These are phyloP conservation scores for Strigomonas culicis DNA, from an alignment of 208 protist species.

Conservation along the genomic window DNA sequence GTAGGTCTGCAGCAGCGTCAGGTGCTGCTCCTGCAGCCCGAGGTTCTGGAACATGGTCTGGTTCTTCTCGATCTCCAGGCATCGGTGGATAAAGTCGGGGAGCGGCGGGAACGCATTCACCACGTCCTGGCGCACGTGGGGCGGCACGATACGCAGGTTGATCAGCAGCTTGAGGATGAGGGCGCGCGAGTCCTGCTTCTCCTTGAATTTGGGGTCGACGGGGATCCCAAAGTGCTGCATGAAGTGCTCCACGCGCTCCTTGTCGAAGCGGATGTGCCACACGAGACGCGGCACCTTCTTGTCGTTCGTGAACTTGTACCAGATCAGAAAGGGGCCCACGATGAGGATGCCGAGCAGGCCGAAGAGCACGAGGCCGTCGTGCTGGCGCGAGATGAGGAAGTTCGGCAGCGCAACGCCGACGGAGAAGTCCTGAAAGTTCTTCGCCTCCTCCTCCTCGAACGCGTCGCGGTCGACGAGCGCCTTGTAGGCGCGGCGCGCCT, in stretches of 20 bases:
- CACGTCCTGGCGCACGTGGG: constrained; percentile 55
- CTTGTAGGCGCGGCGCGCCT: constrained; percentile 91
- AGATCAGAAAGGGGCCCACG: constrained; percentile 56
- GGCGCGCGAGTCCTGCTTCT: constrained; percentile 53
- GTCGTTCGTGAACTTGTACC: constrained; percentile 77
- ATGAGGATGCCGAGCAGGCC: constrained; percentile 78
- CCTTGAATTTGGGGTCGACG: constrained; percentile 66
- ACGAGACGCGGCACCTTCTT: constrained; percentile 65
- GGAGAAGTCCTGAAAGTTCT: constrained; percentile 67
- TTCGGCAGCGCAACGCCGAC: constrained; percentile 85
- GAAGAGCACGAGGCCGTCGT: constrained; percentile 87
- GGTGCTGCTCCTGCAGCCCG: constrained; percentile 37
- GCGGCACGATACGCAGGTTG: constrained; percentile 50
- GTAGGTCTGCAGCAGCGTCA: constrained; percentile 49
- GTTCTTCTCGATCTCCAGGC: constrained; percentile 72
- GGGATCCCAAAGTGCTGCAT: constrained; percentile 77
- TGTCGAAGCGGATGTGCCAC: constrained; percentile 73
- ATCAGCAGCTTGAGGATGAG: constrained; percentile 43
- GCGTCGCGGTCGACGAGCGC: constrained; percentile 88
- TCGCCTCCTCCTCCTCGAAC: constrained; percentile 85
- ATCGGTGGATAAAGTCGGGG: constrained; percentile 74
- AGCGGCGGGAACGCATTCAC: constrained; percentile 65
- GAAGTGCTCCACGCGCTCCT: constrained; percentile 77
- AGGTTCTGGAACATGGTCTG: constrained; percentile 49
- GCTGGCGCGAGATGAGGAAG: constrained; percentile 83